Conservation (phyloP, 768 basidiomycete species). For the Galerina sulciceps region DNA sequence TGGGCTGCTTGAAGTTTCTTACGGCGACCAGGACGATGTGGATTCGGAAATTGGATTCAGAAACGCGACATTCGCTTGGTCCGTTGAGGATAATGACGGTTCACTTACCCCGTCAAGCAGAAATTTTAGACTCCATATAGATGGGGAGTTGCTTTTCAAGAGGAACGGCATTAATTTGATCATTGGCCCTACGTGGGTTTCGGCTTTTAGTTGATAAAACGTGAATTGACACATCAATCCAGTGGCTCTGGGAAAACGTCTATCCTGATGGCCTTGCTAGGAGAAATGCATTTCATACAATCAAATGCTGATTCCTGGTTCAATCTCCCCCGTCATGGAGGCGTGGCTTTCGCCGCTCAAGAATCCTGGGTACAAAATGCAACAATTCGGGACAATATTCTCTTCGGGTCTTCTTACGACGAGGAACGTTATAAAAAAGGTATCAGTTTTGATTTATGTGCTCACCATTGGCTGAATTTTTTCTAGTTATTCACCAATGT, state of each 20-base stretch:
- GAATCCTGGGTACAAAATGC: conserved; percentile 85
- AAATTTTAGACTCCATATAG: conserved; percentile 53
- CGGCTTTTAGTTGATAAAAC: neutral
- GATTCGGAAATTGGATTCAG: conserved; percentile 50
- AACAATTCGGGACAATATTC: conserved; percentile 77
- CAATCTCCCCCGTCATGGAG: conserved; percentile 65
- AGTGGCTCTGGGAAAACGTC: conserved; percentile 63
- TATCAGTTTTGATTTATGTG: neutral
- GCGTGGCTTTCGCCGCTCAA: conserved; percentile 79
- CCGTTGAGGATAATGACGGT: conserved; percentile 36
- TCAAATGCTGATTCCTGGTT: conserved; percentile 60
- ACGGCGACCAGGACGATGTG: neutral
- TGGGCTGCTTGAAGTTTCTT: too few relatives aligned
- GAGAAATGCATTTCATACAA: conserved; percentile 69
- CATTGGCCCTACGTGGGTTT: conserved; percentile 52
- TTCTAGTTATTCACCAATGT: conserved; percentile 64
- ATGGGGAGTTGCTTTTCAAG: conserved; percentile 59
- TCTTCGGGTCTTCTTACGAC: conserved; percentile 77
- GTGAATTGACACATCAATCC: too few relatives aligned
- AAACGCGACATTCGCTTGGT: conserved; percentile 61
- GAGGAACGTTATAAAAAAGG: conserved; percentile 73
- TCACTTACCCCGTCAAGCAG: conserved; percentile 46
- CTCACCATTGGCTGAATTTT: neutral
- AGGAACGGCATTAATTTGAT: conserved; percentile 56
- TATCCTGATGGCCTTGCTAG: conserved; percentile 64